Percentiles rank a stretch among this genome's conserved stretches.
Evolutionary conservation across 352 stramenopile species (phyloP).

Genomic region (Phytopythium montanum): DNA sequence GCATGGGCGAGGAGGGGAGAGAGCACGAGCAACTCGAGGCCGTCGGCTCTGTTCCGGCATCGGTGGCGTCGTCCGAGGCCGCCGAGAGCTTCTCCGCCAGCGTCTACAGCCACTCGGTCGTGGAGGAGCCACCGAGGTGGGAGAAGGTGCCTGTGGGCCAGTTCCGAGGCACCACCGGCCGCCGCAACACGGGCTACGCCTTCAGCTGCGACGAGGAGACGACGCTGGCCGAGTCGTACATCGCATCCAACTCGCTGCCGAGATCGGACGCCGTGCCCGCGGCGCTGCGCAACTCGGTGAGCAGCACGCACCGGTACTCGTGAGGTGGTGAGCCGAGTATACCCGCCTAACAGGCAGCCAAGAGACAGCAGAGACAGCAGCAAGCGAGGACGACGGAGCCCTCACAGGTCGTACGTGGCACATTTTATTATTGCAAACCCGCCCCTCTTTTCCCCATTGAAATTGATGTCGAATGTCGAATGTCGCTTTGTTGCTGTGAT

Average conservation of each 20-base stretch:
- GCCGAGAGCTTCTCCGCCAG: constrained; percentile 58
- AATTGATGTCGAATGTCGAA: background rate
- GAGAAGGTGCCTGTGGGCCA: constrained; percentile 35
- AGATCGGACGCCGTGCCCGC: constrained; percentile 59
- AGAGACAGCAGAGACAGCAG: too few relatives aligned
- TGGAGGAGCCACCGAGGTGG: constrained; percentile 36
- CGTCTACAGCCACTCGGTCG: constrained; percentile 56
- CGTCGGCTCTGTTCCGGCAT: constrained; percentile 11
- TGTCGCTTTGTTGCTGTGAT: background rate
- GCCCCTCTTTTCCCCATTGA: background rate
- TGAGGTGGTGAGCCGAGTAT: background rate
- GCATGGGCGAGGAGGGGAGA: background rate
- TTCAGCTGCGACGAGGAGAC: constrained; percentile 86
- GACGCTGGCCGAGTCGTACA: constrained; percentile 79
- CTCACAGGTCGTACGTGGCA: too few relatives aligned
- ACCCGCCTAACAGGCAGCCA: too few relatives aligned
- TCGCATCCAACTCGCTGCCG: constrained; percentile 74
- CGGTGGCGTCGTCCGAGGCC: constrained; percentile 17
- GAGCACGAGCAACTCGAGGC: constrained; percentile 10
- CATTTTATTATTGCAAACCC: constrained; percentile 2
- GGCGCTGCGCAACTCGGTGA: constrained; percentile 55
- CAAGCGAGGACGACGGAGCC: too few relatives aligned
- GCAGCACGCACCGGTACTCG: constrained; percentile 5
- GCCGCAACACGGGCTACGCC: constrained; percentile 68
- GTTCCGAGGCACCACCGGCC: constrained; percentile 28